These are phyloP conservation scores for Prunus padus DNA, from an alignment of 306 rosid genomes.

Conservation along the genomic window DNA sequence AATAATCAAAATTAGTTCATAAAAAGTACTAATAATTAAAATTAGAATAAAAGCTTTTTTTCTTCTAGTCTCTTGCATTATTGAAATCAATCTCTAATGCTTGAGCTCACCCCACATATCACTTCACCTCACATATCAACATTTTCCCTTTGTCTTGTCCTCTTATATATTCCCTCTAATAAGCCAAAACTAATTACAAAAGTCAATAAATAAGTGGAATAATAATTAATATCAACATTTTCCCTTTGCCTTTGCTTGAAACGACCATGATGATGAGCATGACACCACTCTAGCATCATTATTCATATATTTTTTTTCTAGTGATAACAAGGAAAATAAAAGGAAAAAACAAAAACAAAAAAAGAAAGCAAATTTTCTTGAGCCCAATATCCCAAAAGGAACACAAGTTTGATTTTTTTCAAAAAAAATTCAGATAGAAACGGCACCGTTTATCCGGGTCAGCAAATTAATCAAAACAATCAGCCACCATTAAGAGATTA, in stretches of 20 bases:
- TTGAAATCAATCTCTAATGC: background rate
- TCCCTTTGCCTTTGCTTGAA: conserved; percentile 20
- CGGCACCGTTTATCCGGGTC: background rate
- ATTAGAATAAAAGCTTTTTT: background rate
- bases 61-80: background rate
- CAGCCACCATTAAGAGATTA: background rate
- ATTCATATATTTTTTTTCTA: background rate
- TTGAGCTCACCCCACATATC: background rate
- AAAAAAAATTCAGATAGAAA: background rate
- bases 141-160: conserved; percentile 2
- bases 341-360: background rate
- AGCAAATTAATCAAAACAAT: background rate
- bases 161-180: background rate
- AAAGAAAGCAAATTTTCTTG: background rate
- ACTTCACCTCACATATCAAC: background rate
- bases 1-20: too few species aligned
- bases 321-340: background rate
- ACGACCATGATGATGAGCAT: conserved; percentile 65
- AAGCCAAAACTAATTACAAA: background rate
- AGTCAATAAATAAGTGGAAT: background rate
- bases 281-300: conserved; percentile 83
- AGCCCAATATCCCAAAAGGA: background rate
- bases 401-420: background rate
- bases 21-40: background rate
- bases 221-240: too few species aligned